These are phyloP conservation scores for Tulasnella sp. DNA, from an alignment of 768 basidiomycete species.

Conservation along the genomic window DNA sequence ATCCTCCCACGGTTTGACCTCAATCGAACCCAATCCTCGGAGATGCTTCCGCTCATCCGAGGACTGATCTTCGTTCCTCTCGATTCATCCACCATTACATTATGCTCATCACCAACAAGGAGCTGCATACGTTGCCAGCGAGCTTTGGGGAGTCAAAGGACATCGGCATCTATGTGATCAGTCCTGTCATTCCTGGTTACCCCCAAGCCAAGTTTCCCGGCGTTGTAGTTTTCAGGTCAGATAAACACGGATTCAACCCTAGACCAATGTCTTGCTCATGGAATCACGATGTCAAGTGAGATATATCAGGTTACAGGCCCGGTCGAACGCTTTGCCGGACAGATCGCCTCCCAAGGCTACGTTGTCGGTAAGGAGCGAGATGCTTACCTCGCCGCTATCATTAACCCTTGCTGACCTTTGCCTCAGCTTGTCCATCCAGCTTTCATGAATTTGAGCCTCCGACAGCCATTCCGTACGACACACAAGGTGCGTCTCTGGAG, in stretches of 20 bases:
- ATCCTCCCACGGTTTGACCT: neutral
- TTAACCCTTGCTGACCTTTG: neutral
- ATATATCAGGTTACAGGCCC: slow-evolving; percentile 97
- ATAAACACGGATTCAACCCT: neutral
- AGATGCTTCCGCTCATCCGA: neutral
- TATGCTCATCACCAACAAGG: slow-evolving; percentile 71
- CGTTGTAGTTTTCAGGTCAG: slow-evolving; percentile 69
- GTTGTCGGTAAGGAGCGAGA: slow-evolving; percentile 69
- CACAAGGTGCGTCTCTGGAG: slow-evolving; percentile 42
- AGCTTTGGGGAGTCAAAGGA: slow-evolving; percentile 40
- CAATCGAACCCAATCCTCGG: neutral
- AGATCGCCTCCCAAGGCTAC: slow-evolving; percentile 79
- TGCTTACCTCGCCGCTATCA: neutral
- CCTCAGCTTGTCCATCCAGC: slow-evolving; percentile 62
- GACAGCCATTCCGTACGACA: slow-evolving; percentile 79
- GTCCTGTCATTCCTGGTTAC: slow-evolving; percentile 67
- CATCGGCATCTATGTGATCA: slow-evolving; percentile 72
- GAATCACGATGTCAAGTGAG: slow-evolving; percentile 41
- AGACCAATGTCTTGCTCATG: neutral
- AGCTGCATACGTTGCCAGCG: slow-evolving; percentile 64
- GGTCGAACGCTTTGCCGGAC: slow-evolving; percentile 83
- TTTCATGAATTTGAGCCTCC: slow-evolving; percentile 93
- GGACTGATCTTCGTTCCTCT: neutral
- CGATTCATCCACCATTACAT: neutral
- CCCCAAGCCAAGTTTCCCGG: slow-evolving; percentile 92